These are phyloP conservation scores for Phytophthora capsici DNA, from an alignment of 352 stramenopile genomes.

Conservation along the genomic window DNA sequence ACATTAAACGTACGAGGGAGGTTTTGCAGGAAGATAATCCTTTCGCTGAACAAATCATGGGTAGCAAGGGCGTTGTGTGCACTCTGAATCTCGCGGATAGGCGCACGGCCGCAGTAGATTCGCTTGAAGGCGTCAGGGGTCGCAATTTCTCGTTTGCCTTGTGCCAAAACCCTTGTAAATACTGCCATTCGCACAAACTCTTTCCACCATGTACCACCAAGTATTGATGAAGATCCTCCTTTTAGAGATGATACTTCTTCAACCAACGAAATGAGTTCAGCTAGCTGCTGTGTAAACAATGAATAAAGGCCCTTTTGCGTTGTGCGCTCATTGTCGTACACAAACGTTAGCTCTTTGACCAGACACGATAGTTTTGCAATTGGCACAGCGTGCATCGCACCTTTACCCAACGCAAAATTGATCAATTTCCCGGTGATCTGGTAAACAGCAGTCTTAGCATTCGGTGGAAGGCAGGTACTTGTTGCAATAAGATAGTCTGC, in stretches of 20 bases:
- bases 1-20: conserved; percentile 64
- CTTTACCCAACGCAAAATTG: conserved; percentile 68
- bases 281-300: conserved; percentile 68
- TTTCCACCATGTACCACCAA: conserved; percentile 59
- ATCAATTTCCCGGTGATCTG: conserved; percentile 66
- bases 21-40: conserved; percentile 73
- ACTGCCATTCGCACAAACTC: conserved; percentile 64
- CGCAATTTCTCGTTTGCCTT: conserved; percentile 47
- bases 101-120: conserved; percentile 64
- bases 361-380: conserved; percentile 64
- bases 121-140: conserved; percentile 49
- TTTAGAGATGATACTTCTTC: conserved; percentile 68
- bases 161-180: conserved; percentile 59
- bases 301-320: conserved; percentile 73
- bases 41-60: conserved; percentile 50
- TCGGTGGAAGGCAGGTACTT: conserved; percentile 42
- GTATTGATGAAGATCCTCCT: conserved; percentile 50
- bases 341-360: conserved; percentile 56
- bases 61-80: conserved; percentile 37
- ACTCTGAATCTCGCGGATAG: conserved; percentile 60
- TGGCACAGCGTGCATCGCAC: conserved; percentile 58
- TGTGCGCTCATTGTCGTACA: conserved; percentile 70
- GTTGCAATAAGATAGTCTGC: conserved; percentile 56
- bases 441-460: conserved; percentile 55
- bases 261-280: conserved; percentile 65